These are phyloP conservation scores for Starmerella bombi DNA, from an alignment of 805 yeast species.

Conservation along the genomic window DNA sequence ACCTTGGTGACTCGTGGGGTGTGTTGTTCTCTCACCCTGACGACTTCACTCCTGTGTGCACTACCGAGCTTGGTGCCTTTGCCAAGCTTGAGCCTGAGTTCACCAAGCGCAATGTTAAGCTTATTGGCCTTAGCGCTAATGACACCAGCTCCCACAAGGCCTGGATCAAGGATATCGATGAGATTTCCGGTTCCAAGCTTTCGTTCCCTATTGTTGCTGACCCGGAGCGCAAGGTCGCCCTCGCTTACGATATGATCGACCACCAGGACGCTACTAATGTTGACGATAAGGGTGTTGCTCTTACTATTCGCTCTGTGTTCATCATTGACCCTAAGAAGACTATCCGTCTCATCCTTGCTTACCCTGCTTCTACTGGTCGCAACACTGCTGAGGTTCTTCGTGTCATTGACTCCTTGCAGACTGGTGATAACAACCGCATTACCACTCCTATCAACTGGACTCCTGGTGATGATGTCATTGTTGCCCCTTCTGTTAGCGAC, in stretches of 20 bases:
- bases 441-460: constrained; percentile 93
- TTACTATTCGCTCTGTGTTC: constrained; percentile 88
- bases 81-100: constrained; percentile 87
- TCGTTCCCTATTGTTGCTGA: constrained; percentile 88
- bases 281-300: constrained; percentile 57
- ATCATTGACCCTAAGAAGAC: constrained; percentile 86
- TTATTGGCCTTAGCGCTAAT: constrained; percentile 85
- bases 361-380: constrained; percentile 93
- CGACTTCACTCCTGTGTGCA: constrained; percentile 94
- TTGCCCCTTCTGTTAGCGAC: constrained; percentile 77
- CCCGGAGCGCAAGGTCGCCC: constrained; percentile 69
- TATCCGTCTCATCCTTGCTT: constrained; percentile 72
- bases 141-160: constrained; percentile 67
- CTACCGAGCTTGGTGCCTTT: constrained; percentile 92
- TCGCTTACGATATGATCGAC: constrained; percentile 74
- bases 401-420: constrained; percentile 80
- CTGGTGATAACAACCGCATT: constrained; percentile 73
- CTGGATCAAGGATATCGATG: constrained; percentile 91
- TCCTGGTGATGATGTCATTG: constrained; percentile 83
- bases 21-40: constrained; percentile 90
- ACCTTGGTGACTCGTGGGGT: constrained; percentile 75
- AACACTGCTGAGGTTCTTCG: constrained; percentile 88
- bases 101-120: constrained; percentile 71
- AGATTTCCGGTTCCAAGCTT: constrained; percentile 63
- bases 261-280: constrained; percentile 73